Conservation (phyloP, 2,329 filamentous ascomycete genomes). For the Aspergillus floridensis region DNA sequence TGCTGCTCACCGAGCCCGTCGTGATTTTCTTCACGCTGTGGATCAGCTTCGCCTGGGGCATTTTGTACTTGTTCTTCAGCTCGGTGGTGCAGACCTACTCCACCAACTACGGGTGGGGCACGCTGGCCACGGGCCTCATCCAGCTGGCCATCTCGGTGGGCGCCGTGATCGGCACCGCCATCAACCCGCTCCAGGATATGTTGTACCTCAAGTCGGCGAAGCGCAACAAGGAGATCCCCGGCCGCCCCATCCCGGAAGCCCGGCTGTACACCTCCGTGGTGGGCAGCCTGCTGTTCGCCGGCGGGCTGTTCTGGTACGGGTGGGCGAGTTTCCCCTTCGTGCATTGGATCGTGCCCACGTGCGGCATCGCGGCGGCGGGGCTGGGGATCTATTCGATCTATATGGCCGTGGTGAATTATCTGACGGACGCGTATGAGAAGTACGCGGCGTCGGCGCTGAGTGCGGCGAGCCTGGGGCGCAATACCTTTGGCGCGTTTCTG, state of each 20-base stretch:
- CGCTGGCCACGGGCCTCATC: slow-evolving; percentile 37
- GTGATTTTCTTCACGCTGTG: slow-evolving; percentile 46
- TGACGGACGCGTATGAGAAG: slow-evolving; percentile 49
- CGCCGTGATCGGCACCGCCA: slow-evolving; percentile 40
- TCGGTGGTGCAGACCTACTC: slow-evolving; percentile 42
- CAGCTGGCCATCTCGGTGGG: slow-evolving; percentile 45
- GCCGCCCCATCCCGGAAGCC: slow-evolving; percentile 43
- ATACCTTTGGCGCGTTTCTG: slow-evolving; percentile 47
- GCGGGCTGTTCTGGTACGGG: slow-evolving; percentile 38
- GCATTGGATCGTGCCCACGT: slow-evolving; percentile 36
- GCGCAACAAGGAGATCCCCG: slow-evolving; percentile 36
- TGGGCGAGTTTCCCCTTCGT: slow-evolving; percentile 28
- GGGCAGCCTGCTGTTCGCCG: slow-evolving; percentile 38
- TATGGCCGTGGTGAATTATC: slow-evolving; percentile 50
- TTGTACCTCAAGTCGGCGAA: slow-evolving; percentile 25
- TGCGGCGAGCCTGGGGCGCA: slow-evolving; percentile 47
- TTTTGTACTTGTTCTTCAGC: slow-evolving; percentile 44
- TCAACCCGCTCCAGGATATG: slow-evolving; percentile 41
- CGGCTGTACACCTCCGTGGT: slow-evolving; percentile 44
- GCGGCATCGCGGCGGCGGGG: slow-evolving; percentile 37
- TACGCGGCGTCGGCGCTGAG: slow-evolving; percentile 49
- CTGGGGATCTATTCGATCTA: slow-evolving; percentile 45
- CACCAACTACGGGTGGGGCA: slow-evolving; percentile 37
- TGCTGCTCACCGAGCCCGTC: slow-evolving; percentile 45
- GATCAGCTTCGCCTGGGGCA: slow-evolving; percentile 47